These are phyloP conservation scores for Trichoderma brevicompactum DNA, from an alignment of 2,329 filamentous ascomycete genomes.

Conservation along the genomic window DNA sequence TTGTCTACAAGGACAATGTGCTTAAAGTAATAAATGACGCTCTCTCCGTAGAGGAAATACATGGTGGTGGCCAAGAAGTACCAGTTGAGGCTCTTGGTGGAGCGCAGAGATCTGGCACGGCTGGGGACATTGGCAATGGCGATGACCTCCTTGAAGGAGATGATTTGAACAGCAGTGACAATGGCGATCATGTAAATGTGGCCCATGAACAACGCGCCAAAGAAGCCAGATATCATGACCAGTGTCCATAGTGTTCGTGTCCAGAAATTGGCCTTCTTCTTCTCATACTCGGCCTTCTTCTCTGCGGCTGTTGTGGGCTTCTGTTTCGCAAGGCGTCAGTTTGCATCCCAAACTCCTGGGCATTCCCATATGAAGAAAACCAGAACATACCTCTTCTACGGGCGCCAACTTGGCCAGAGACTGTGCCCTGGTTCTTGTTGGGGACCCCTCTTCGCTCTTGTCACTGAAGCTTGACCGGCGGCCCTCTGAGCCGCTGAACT, in stretches of 20 bases:
- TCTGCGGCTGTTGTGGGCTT: slow-evolving; percentile 50
- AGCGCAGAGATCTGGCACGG: slow-evolving; percentile 84
- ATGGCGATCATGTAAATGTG: slow-evolving; percentile 97
- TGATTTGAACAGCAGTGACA: slow-evolving; percentile 90
- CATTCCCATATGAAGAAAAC: not conserved
- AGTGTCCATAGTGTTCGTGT: slow-evolving; percentile 97
- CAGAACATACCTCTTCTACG: slow-evolving; percentile 43
- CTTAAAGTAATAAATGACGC: slow-evolving; percentile 99
- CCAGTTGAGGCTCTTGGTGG: slow-evolving; percentile 97
- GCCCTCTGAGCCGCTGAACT: slow-evolving; percentile 51
- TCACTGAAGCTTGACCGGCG: slow-evolving; percentile 74
- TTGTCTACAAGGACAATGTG: slow-evolving; percentile 95
- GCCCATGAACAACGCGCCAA: slow-evolving; percentile 88
- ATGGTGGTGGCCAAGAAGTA: slow-evolving; percentile 98
- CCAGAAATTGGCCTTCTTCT: slow-evolving; percentile 98
- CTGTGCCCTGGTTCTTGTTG: slow-evolving; percentile 39
- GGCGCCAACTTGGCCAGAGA: slow-evolving; percentile 40
- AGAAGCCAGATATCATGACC: slow-evolving; percentile 95
- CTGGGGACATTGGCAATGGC: slow-evolving; percentile 95
- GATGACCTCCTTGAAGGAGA: slow-evolving; percentile 99
- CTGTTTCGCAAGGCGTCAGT: slow-evolving; percentile 37
- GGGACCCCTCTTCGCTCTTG: slow-evolving; percentile 60
- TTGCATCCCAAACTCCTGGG: not conserved
- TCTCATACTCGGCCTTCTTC: slow-evolving; percentile 76
- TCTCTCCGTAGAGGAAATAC: slow-evolving; percentile 99